Evolutionary conservation across 1,284 basidiomycete species (phyloP), one percentile per base, ranked within the genome.

Genomic region (Ustilago shanxiensis): DNA sequence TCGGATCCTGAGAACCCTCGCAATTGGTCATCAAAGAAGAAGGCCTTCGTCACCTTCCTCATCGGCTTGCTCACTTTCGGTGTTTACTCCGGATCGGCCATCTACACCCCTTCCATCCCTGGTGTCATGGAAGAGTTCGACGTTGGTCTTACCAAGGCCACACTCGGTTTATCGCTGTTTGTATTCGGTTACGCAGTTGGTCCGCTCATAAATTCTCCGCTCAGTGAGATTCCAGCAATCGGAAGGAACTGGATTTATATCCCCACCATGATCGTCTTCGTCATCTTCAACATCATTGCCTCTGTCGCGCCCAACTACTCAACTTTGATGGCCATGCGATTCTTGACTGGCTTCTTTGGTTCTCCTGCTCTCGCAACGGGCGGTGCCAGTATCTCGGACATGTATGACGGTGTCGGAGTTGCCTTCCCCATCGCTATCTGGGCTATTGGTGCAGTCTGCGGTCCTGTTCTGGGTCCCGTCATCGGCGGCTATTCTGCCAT

Each of bases 111-210:
- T 2, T 83, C 79, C 4, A 85, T 81, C 74, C 79, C 76, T 1
- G 80, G 81, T 37, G 61, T 80, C 31, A 88, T 90, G 49, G 68
- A 81, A 11, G 89, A 91, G 9, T 92, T 93, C 73, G 86, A 88
- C 60, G 89, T 93, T 37, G 87, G 89, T 1, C 88, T 88, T 45
- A 89, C 90, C 73, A 91, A 93, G 71, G 91, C 93, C 1, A 90
- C 92, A 84, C 88, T 94, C 10, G 89, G 89, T 2, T 88, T 94
- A 37, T 91, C 91, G 63, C 82, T 94, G 8, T 95, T 91, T 60
- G 87, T 89, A 7, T 69, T 84, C 14, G 91, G 90, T 0, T 71
- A 80, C 10, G 79, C 61, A 7, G 8, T 79, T 3, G 79, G 79
- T 1, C 78, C 80, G 9, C 52, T 80, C 33, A 33, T 74, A 10